Base-by-base conservation (phyloP, 2,329 filamentous ascomycete genomes). In the Trichoderma harzianum region DNA sequence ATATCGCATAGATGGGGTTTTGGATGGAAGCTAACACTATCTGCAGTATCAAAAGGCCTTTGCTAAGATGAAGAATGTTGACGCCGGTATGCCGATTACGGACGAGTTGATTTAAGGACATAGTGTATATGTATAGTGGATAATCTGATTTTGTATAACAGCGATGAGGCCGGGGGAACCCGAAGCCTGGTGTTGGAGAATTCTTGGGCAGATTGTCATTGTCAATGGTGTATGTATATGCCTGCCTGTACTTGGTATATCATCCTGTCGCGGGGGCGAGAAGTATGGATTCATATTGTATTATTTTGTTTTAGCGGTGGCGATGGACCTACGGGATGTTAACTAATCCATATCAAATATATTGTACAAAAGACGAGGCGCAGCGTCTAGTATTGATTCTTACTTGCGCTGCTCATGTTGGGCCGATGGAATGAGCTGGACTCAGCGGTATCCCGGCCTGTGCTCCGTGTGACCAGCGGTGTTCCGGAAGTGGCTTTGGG, bases 41-140 rank as follows among this genome's bases (percentile, higher is more conserved):
- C 12, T 21, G 24, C 64, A 82, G 80, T 82, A 80, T 72, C 78
- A 76, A 47, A 78, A 78, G 67, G 80, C 79, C 1, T 80, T 79
- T 76, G 76, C 75, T 28, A 77, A 74, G 70, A 74, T 78, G 73
- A 72, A 76, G n/a, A 57, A 76, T n/a, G 77, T 72, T 10, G 28
- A 68, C n/a, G 66, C 47, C 5, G 51, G 60, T 30, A 70, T 70
- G 51, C 34, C 65, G 3, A 62, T 77, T 62, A 73, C 72, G 3
- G 79, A 79, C n/a, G 81, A 82, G 65, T 74, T 82, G 61, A 73
- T 73, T 69, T 81, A 71, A 76, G n/a, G 24, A 43, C 39, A 43
- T n/a, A 3, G 18, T 34, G 43, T 26, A 16, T 30, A 18, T 16
- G n/a, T 34, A 47, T 58, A 3, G 16, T 24, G 21, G 26, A 55